Base-by-base conservation (phyloP, 257 asterid species). In the Penstemon eatonii region DNA sequence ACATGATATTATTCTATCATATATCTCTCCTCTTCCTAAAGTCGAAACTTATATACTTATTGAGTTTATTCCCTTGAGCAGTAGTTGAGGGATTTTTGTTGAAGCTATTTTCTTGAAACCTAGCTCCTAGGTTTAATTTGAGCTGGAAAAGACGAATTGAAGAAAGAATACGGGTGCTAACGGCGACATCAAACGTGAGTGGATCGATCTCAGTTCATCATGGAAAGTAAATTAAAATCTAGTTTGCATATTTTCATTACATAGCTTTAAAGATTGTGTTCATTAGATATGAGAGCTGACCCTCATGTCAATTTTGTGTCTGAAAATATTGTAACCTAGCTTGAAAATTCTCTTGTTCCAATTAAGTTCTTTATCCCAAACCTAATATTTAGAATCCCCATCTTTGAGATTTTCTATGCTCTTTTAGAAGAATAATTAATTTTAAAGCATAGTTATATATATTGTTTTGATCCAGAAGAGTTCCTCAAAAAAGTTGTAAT, bases 1-100 rank as follows among this genome's bases (percentile, higher is more conserved):
- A 60, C 66, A 49, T 60, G 54, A 65, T 74, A 70, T 82, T 86
- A 84, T 84, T 84, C 89, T 66, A 70, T 75, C 82, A 68, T 25
- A 25, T 25, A 25, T 25, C 33, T 65, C 80, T 73, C 67, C 62
- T 64, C 73, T 74, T 76, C 76, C 77, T 66, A 72, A 67, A 82
- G 67, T 71, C 59, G 53, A 67, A 75, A 69, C 70, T 57, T 52
- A 61, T 41, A 50, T 60, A 50, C 46, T 63, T 58, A 65, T 62
- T 36, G 19, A 15, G 36, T n/a, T 8, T 52, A 13, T 68, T 66
- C 8, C 15, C 8, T 49, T 56, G 65, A 60, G 60, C 59, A 61
- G 38, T 60, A 71, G 18, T 15, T 15, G 54, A 64, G 73, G 81
- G 74, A 63, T 73, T 50, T 63, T 25, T 33, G 40, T 52, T 44